Conservation (phyloP, 2,329 filamentous ascomycete species). For the Xylariaceae sp. region DNA sequence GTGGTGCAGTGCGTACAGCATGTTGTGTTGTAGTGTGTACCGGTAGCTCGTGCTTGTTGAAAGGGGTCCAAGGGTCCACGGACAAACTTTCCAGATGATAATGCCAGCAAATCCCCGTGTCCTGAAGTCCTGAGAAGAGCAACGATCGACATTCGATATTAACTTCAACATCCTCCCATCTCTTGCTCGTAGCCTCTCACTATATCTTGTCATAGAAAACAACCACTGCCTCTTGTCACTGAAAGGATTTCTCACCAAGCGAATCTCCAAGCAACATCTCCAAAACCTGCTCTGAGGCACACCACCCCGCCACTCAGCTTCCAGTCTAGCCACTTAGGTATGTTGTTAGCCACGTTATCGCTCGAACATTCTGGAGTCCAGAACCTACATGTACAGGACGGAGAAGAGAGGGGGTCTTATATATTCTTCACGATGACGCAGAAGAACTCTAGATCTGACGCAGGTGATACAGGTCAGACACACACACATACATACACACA, state of each 20-base stretch:
- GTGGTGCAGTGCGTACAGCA: constrained; percentile 4
- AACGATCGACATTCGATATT: constrained; percentile 29
- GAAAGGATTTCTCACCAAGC: not conserved
- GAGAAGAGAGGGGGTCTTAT: constrained; percentile 15
- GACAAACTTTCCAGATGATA: constrained; percentile 26
- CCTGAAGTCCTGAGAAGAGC: constrained; percentile 14
- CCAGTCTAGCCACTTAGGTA: constrained; percentile 26
- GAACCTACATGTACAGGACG: constrained; percentile 7
- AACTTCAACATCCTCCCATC: constrained; percentile 20
- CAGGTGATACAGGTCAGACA: constrained; percentile 15
- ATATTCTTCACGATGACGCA: constrained; percentile 20
- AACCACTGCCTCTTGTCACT: not conserved
- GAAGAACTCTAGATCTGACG: constrained; percentile 28
- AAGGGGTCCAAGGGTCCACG: constrained; percentile 21
- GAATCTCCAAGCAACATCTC: not conserved
- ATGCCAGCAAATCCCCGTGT: constrained; percentile 28
- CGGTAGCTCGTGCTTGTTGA: constrained; percentile 19
- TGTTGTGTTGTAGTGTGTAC: constrained; percentile 13
- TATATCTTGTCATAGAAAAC: constrained; percentile 15
- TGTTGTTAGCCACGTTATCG: constrained; percentile 15
- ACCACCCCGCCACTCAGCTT: constrained; percentile 4
- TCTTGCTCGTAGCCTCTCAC: not conserved
- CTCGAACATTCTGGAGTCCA: constrained; percentile 21
- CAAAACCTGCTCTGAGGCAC: not conserved
- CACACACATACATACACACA: constrained; percentile 1